These are phyloP conservation scores for Calonectria leucothoes DNA, from an alignment of 2,329 filamentous ascomycete species.

Conservation along the genomic window DNA sequence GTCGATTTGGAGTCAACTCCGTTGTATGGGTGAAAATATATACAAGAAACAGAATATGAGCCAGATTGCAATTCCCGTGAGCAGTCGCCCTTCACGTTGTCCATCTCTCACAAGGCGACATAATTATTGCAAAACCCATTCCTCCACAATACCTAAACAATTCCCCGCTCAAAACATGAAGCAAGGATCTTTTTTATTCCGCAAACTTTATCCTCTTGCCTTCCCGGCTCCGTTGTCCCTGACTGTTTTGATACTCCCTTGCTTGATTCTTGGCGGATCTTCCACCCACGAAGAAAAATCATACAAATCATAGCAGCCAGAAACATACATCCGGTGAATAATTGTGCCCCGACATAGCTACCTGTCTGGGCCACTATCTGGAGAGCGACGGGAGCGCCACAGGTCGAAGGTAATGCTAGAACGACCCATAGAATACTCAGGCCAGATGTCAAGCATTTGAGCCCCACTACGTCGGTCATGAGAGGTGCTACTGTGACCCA, in stretches of 20 bases:
- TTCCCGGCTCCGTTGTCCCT: neutral
- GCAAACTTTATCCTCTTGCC: neutral
- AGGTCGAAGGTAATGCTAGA: slow-evolving; percentile 77
- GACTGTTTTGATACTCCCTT: too few relatives aligned
- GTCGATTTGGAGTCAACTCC: neutral
- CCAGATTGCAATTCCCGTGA: neutral
- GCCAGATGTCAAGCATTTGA: slow-evolving; percentile 74
- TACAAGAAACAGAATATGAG: neutral
- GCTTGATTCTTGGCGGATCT: slow-evolving; percentile 36
- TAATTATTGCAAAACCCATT: neutral
- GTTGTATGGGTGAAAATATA: neutral
- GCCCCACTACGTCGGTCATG: slow-evolving; percentile 78
- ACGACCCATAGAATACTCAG: slow-evolving; percentile 79
- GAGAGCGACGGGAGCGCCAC: slow-evolving; percentile 73
- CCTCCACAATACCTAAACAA: neutral
- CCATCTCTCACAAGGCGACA: neutral
- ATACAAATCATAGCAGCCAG: slow-evolving; percentile 56
- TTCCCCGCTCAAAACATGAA: neutral
- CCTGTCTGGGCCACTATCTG: slow-evolving; percentile 59
- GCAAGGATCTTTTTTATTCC: neutral
- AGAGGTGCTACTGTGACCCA: slow-evolving; percentile 78
- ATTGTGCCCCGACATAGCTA: slow-evolving; percentile 64
- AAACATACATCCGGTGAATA: slow-evolving; percentile 73
- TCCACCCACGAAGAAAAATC: slow-evolving; percentile 51
- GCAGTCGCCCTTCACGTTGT: neutral